These are phyloP conservation scores for Trypanosoma scelopori DNA, from an alignment of 208 protist genomes.

Conservation along the genomic window DNA sequence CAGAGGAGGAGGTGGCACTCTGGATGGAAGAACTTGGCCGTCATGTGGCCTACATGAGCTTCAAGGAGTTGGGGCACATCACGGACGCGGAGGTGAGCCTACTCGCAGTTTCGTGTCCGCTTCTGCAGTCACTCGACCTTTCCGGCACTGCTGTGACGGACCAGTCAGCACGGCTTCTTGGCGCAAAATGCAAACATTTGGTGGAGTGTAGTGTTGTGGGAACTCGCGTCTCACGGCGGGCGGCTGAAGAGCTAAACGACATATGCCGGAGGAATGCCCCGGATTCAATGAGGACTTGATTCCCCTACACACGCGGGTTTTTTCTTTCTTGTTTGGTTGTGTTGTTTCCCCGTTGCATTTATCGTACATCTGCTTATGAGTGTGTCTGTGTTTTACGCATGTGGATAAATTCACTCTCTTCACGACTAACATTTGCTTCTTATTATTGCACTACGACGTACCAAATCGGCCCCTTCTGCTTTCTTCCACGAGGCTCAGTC, in stretches of 20 bases:
- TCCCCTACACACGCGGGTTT: neutral
- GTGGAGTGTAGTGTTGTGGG: slow-evolving; percentile 31
- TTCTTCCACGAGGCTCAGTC: neutral
- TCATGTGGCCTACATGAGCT: slow-evolving; percentile 31
- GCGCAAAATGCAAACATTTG: slow-evolving; percentile 12
- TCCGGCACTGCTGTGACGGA: slow-evolving; percentile 25
- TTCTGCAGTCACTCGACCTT: slow-evolving; percentile 32
- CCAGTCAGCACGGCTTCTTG: slow-evolving; percentile 11
- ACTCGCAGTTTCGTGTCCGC: slow-evolving; percentile 19
- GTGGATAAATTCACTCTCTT: neutral
- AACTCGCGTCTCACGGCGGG: slow-evolving; percentile 15
- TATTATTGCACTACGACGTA: slow-evolving; percentile 2
- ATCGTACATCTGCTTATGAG: slow-evolving; percentile 14
- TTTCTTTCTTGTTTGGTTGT: neutral
- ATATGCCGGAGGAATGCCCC: slow-evolving; percentile 14
- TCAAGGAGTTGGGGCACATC: slow-evolving; percentile 12
- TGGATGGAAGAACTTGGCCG: slow-evolving; percentile 29
- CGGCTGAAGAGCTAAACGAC: neutral
- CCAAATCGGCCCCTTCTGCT: neutral
- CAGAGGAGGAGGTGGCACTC: slow-evolving; percentile 26
- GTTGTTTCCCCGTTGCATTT: slow-evolving; percentile 12
- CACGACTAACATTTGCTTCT: neutral
- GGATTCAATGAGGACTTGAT: neutral
- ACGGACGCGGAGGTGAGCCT: slow-evolving; percentile 31
- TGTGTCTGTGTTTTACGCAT: too few relatives aligned